A percentile compares a stretch with the other conserved stretches of the same genome.
These are phyloP conservation scores for Cladosporium sp. DNA, from an alignment of 2,329 filamentous ascomycete species.

Conservation along the genomic window DNA sequence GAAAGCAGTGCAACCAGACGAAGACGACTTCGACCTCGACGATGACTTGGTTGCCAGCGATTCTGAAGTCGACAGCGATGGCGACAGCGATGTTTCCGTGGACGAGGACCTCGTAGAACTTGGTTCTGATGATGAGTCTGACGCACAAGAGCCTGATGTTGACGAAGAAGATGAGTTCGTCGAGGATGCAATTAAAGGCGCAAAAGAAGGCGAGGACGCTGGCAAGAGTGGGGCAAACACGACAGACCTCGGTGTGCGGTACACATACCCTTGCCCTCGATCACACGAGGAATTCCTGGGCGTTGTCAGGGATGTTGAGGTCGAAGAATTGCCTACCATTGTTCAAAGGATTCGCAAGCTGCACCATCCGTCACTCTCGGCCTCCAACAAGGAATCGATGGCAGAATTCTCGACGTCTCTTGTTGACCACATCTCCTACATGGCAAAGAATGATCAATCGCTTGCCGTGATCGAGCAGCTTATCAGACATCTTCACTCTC, in stretches of 20 bases:
- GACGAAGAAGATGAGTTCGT: constrained; percentile 47
- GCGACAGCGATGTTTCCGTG: not conserved
- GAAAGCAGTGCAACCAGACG: constrained; percentile 73
- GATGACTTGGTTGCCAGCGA: constrained; percentile 81
- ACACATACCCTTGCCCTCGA: constrained; percentile 79
- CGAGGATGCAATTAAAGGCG: constrained; percentile 35
- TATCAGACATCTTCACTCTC: constrained; percentile 84
- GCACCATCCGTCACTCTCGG: constrained; percentile 83
- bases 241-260: constrained; percentile 58
- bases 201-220: constrained; percentile 3
- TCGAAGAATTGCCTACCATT: constrained; percentile 66
- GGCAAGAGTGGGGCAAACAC: constrained; percentile 26
- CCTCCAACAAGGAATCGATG: constrained; percentile 80
- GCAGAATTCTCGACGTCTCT: constrained; percentile 62
- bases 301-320: constrained; percentile 57
- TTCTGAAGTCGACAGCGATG: constrained; percentile 46
- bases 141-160: constrained; percentile 35
- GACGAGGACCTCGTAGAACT: not conserved
- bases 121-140: constrained; percentile 17
- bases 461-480: constrained; percentile 71
- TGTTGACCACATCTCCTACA: constrained; percentile 60
- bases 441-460: constrained; percentile 47
- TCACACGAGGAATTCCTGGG: constrained; percentile 68
- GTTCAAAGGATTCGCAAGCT: constrained; percentile 85
- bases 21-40: constrained; percentile 90